These are phyloP conservation scores for Betula pendula DNA, from an alignment of 306 rosid species.

Conservation along the genomic window DNA sequence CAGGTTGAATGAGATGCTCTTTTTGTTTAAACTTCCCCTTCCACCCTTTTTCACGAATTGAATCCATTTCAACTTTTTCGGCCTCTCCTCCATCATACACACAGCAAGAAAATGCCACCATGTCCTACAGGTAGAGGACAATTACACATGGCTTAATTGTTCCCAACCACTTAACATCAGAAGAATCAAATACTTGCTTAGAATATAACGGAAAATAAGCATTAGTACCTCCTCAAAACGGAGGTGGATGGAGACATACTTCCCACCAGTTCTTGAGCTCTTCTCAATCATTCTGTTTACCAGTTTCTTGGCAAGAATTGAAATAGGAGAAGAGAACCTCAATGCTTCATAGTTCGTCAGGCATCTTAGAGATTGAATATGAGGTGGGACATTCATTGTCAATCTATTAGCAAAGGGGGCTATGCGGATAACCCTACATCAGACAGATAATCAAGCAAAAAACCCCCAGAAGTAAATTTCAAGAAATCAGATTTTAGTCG, in stretches of 20 bases:
- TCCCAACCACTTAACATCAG: neutral
- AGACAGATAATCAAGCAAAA: constrained; percentile 14
- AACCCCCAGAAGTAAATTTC: constrained; percentile 9
- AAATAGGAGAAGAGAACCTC: constrained; percentile 75
- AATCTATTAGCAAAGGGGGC: constrained; percentile 94
- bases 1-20: constrained; percentile 59
- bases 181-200: constrained; percentile 18
- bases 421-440: constrained; percentile 77
- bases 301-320: constrained; percentile 64
- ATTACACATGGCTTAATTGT: constrained; percentile 7
- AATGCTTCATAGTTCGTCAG: constrained; percentile 85
- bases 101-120: constrained; percentile 98
- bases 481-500: neutral
- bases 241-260: constrained; percentile 80
- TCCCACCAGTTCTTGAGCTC: constrained; percentile 75
- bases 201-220: constrained; percentile 20
- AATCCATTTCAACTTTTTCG: constrained; percentile 79
- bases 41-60: constrained; percentile 86
- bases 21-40: constrained; percentile 74
- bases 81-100: constrained; percentile 81
- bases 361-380: constrained; percentile 86
- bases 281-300: constrained; percentile 68
- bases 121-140: constrained; percentile 59
- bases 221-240: constrained; percentile 94
- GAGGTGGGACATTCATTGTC: constrained; percentile 91